phyloP scores from a whole-genome alignment of 1,284 basidiomycete species.

The Mycosarcoma mackinlayi region DNA sequence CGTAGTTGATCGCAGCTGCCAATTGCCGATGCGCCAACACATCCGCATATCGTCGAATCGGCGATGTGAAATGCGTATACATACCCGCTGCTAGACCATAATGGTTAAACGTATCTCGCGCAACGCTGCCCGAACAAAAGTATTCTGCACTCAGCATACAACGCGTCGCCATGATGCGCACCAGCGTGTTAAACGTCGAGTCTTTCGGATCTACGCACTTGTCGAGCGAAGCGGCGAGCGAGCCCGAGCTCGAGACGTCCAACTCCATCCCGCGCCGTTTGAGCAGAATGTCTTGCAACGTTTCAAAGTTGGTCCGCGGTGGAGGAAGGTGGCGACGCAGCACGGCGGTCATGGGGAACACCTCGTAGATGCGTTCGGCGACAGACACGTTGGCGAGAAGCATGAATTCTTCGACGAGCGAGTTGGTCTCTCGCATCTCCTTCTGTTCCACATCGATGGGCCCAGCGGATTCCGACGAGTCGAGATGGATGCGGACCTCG shows the following conservation, averaged over 20 bases:
- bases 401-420: conserved; percentile 99
- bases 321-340: conserved; percentile 93
- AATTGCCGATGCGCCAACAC: conserved; percentile 95
- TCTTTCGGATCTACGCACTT: conserved; percentile 77
- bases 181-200: conserved; percentile 90
- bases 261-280: conserved; percentile 87
- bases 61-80: conserved; percentile 92
- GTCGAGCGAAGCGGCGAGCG: conserved; percentile 90
- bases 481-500: conserved; percentile 93
- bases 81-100: conserved; percentile 96
- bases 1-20: conserved; percentile 85
- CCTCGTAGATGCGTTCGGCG: conserved; percentile 89
- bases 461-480: conserved; percentile 89
- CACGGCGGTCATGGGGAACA: conserved; percentile 95
- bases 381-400: conserved; percentile 96
- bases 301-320: conserved; percentile 93
- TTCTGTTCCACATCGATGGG: conserved; percentile 99
- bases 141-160: conserved; percentile 99
- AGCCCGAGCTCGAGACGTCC: conserved; percentile 90
- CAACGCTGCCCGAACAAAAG: conserved; percentile 93
- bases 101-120: conserved; percentile 91
- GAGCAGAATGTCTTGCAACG: conserved; percentile 88
- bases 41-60: conserved; percentile 72
- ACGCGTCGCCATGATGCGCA: conserved; percentile 97
- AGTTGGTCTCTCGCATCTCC: conserved; percentile 91